These are phyloP conservation scores for Ophiostoma fasciatum DNA, from an alignment of 2,329 filamentous ascomycete species.

Conservation along the genomic window DNA sequence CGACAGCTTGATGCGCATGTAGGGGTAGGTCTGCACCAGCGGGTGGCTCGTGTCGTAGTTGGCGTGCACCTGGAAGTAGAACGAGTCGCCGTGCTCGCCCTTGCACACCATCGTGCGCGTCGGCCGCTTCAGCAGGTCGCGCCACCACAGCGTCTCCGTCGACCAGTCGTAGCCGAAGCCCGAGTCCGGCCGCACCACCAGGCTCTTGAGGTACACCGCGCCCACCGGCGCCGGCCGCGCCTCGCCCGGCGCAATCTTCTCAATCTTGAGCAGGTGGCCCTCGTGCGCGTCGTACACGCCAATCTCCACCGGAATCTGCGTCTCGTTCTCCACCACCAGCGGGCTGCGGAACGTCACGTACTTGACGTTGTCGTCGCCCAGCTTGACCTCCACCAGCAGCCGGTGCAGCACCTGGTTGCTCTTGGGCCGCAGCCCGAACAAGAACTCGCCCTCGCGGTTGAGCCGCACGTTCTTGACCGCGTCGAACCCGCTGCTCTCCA, in stretches of 20 bases:
- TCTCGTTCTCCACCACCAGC: slow-evolving; percentile 85
- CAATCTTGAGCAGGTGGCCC: slow-evolving; percentile 87
- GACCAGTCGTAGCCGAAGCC: slow-evolving; percentile 97
- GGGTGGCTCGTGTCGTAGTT: slow-evolving; percentile 74
- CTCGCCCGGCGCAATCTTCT: slow-evolving; percentile 90
- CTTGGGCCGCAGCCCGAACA: slow-evolving; percentile 81
- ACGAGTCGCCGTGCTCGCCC: slow-evolving; percentile 74
- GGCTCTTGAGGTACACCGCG: slow-evolving; percentile 74
- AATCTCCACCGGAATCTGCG: slow-evolving; percentile 87
- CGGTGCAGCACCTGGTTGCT: slow-evolving; percentile 76
- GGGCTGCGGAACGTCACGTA: slow-evolving; percentile 93
- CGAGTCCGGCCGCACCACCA: slow-evolving; percentile 80
- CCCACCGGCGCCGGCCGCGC: slow-evolving; percentile 82
- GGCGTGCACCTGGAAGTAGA: slow-evolving; percentile 93
- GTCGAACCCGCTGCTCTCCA: slow-evolving; percentile 92
- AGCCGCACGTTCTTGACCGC: slow-evolving; percentile 75
- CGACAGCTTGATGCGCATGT: slow-evolving; percentile 84
- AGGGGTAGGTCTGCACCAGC: slow-evolving; percentile 71
- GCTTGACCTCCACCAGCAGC: slow-evolving; percentile 76
- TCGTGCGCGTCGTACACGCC: slow-evolving; percentile 80
- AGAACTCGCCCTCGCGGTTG: slow-evolving; percentile 82
- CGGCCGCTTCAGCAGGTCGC: slow-evolving; percentile 69
- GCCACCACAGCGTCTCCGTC: slow-evolving; percentile 80
- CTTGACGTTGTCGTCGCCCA: slow-evolving; percentile 94
- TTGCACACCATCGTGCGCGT: slow-evolving; percentile 80